Percentiles rank a stretch among this genome's conserved stretches.
These are phyloP conservation scores for Fagopyrum tataricum DNA, from an alignment of 148 eudicot species.

Conservation along the genomic window DNA sequence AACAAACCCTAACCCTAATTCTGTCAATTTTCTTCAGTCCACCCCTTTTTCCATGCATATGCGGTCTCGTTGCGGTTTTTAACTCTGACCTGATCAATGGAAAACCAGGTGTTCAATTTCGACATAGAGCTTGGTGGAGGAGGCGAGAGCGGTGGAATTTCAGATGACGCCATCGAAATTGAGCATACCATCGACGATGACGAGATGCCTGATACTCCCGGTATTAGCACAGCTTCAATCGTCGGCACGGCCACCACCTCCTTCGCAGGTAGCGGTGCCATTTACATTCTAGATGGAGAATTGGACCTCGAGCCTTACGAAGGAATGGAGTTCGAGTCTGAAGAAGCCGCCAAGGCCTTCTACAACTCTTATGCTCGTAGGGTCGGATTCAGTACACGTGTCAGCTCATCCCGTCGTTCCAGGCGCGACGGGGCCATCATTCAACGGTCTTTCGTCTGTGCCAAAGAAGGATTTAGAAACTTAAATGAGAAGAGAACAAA, in stretches of 20 bases:
- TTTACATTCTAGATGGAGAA: slow-evolving; percentile 23
- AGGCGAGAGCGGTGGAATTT: slow-evolving; percentile 13
- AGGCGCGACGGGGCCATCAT: slow-evolving; percentile 43
- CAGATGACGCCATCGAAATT: slow-evolving; percentile 27
- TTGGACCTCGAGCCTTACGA: slow-evolving; percentile 40
- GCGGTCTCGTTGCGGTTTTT: background rate
- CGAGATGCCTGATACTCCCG: slow-evolving; percentile 11
- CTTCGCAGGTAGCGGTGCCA: slow-evolving; percentile 1
- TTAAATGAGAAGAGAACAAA: slow-evolving; percentile 31
- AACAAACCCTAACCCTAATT: slow-evolving; percentile 11
- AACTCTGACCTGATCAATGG: slow-evolving; percentile 20
- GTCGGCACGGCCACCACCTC: slow-evolving; percentile 8
- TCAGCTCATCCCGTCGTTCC: slow-evolving; percentile 41
- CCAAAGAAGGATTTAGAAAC: slow-evolving; percentile 47
- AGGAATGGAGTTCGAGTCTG: slow-evolving; percentile 53
- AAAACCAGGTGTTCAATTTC: slow-evolving; percentile 29
- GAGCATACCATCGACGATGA: slow-evolving; percentile 16
- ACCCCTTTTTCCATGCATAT: background rate
- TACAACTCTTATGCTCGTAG: slow-evolving; percentile 54
- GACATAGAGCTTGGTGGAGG: slow-evolving; percentile 25
- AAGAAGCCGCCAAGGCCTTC: slow-evolving; percentile 53
- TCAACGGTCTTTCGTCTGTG: slow-evolving; percentile 47
- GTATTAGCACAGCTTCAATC: background rate
- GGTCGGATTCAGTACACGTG: slow-evolving; percentile 49
- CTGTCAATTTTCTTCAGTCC: background rate